Evolutionary conservation across 2,329 filamentous ascomycete genomes (phyloP), one percentile per base, ranked within the genome.

Genomic region (Raffaelea albimanens): DNA sequence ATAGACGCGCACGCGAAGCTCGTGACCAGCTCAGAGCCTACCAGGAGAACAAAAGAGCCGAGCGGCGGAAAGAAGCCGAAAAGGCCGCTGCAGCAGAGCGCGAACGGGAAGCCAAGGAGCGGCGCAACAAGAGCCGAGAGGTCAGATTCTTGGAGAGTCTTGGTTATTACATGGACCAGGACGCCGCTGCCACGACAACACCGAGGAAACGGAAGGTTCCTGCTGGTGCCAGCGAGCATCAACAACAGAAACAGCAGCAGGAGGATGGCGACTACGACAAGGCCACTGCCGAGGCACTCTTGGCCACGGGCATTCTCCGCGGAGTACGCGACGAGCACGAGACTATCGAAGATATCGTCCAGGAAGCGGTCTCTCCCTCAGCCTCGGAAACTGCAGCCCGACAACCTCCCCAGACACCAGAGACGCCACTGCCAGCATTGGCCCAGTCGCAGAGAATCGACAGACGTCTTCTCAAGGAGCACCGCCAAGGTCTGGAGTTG

Each of bases 1-100:
- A 70, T 48, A 66, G 67, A n/a, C 67, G 78, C 20, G 72, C 76
- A 8, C 67, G 67, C 29, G 67, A 70, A 38, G 75, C 72, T 19
- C 70, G 73, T 44, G 73, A 77, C 38, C 68, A 73, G 51, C 66
- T 73, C 52, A 68, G 67, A 23, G 55, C 61, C n/a, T 50, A 62
- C 55, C 50, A 59, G 50, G 48, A 53, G 22, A 62, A 63, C 3
- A 67, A 67, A 41, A 53, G 52, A 3, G 51, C 53, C 4, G 56
- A 57, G 46, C 59, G 62, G 22, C 55, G 58, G 5, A 59, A 58
- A 18, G 61, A 60, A 7, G 61, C 63, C 34, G 66, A 67, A 42
- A 61, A 66, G 48, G 56, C 53, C 52, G 68, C 55, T 55, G 69
- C 55, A 45, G 67, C 51, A 52, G 58, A 54, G 57, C 46, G 40